A percentile compares a stretch with the other conserved stretches of the same genome.
phyloP scores from a whole-genome alignment of 805 yeast species.

The Metschnikowia cerradonensis region DNA sequence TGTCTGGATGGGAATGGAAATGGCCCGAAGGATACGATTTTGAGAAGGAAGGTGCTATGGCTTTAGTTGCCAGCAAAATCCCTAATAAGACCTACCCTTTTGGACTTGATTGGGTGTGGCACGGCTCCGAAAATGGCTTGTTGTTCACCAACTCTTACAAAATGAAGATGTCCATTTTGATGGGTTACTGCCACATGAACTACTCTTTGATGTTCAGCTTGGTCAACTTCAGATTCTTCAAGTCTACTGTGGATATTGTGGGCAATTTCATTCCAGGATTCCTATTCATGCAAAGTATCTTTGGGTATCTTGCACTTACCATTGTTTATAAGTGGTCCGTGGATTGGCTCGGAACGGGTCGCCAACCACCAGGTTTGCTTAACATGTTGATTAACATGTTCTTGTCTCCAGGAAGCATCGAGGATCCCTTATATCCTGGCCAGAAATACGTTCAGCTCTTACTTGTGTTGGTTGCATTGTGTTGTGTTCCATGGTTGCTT shows the following conservation, averaged over 20 bases:
- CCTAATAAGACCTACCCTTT: slow-evolving; percentile 49
- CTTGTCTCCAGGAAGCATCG: slow-evolving; percentile 65
- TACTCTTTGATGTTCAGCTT: slow-evolving; percentile 67
- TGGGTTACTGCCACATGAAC: slow-evolving; percentile 75
- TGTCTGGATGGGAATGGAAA: slow-evolving; percentile 66
- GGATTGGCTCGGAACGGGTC: slow-evolving; percentile 61
- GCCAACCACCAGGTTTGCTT: slow-evolving; percentile 67
- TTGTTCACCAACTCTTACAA: slow-evolving; percentile 70
- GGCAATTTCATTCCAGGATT: slow-evolving; percentile 75
- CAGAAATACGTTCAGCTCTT: slow-evolving; percentile 60
- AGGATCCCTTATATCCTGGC: slow-evolving; percentile 61
- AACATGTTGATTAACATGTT: slow-evolving; percentile 77
- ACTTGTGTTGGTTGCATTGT: slow-evolving; percentile 53
- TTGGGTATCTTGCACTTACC: slow-evolving; percentile 64
- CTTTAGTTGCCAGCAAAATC: slow-evolving; percentile 43
- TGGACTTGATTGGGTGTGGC: slow-evolving; percentile 75
- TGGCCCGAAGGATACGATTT: slow-evolving; percentile 40
- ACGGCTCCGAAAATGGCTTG: slow-evolving; percentile 70
- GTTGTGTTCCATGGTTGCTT: slow-evolving; percentile 74
- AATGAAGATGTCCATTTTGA: slow-evolving; percentile 70
- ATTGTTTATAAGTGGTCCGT: slow-evolving; percentile 72
- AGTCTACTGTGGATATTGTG: slow-evolving; percentile 58
- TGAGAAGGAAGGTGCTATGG: slow-evolving; percentile 23
- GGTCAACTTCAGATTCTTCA: slow-evolving; percentile 56
- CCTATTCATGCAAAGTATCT: slow-evolving; percentile 70